A percentile compares a stretch with the other conserved stretches of the same genome.
Evolutionary conservation across 192 early-diverging fungal species (phyloP).

Genomic region (Coemansia sp.): DNA sequence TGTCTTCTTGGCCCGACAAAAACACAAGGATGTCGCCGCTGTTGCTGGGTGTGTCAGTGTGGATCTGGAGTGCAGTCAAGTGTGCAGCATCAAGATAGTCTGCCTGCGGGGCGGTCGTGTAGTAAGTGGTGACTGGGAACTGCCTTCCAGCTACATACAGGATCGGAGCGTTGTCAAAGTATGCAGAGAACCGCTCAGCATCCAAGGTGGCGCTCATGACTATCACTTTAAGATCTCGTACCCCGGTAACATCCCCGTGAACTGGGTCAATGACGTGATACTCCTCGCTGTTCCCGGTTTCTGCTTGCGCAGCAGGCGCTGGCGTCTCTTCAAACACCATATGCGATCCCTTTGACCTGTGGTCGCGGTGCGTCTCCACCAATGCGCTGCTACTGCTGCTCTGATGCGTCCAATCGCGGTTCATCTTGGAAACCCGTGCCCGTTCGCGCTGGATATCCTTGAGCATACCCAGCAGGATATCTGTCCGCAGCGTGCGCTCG

Average conservation of each 20-base stretch:
- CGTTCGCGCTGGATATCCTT: conserved; percentile 82
- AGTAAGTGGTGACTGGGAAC: conserved; percentile 84
- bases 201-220: conserved; percentile 98
- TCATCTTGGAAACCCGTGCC: conserved; percentile 39
- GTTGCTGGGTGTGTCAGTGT: conserved; percentile 71
- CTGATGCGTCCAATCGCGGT: background rate
- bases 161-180: conserved; percentile 84
- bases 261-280: conserved; percentile 8
- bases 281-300: background rate
- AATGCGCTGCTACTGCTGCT: conserved; percentile 13
- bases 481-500: conserved; percentile 95
- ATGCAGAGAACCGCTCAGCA: conserved; percentile 87
- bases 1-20: conserved; percentile 88
- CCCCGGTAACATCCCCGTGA: conserved; percentile 38
- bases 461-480: conserved; percentile 95
- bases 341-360: conserved; percentile 29
- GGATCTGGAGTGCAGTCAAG: conserved; percentile 86
- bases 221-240: conserved; percentile 80
- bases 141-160: conserved; percentile 89
- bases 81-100: conserved; percentile 93
- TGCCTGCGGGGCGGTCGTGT: conserved; percentile 75
- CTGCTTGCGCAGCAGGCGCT: background rate
- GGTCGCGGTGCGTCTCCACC: conserved; percentile 9
- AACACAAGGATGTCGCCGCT: conserved; percentile 94
- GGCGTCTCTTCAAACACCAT: conserved; percentile 25